Conservation (phyloP, 2,329 filamentous ascomycete species). For the Trichoderma aggressivum region DNA sequence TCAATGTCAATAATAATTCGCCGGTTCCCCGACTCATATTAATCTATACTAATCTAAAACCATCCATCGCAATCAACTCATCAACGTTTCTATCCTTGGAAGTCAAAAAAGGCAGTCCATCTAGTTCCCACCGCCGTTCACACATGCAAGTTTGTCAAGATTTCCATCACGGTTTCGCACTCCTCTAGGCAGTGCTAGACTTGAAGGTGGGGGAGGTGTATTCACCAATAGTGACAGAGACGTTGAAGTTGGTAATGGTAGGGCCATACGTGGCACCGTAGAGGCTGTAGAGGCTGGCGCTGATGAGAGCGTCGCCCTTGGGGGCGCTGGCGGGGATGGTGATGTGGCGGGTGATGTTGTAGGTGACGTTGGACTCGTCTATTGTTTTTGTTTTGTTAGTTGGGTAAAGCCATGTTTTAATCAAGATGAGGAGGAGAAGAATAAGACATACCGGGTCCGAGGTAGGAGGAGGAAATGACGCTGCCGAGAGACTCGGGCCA, state of each 20-base stretch:
- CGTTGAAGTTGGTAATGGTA: conserved; percentile 26
- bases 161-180: background rate
- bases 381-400: background rate
- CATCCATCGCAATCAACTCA: background rate
- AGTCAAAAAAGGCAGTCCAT: background rate
- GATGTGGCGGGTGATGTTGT: conserved; percentile 28
- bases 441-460: conserved; percentile 35
- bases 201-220: conserved; percentile 25
- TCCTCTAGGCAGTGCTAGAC: conserved; percentile 9
- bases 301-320: conserved; percentile 26
- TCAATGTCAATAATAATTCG: background rate
- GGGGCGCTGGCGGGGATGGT: conserved; percentile 25
- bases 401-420: background rate
- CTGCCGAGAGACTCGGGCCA: conserved; percentile 31
- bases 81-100: background rate
- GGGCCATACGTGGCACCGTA: conserved; percentile 26
- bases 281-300: conserved; percentile 29
- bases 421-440: too few relatives aligned
- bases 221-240: conserved; percentile 28
- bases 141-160: background rate
- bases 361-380: conserved; percentile 28
- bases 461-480: conserved; percentile 31
- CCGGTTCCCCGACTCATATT: background rate
- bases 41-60: background rate
- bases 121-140: background rate